Evolutionary conservation across 2,329 filamentous ascomycete species (phyloP).

Genomic region (Penicillium sp.): DNA sequence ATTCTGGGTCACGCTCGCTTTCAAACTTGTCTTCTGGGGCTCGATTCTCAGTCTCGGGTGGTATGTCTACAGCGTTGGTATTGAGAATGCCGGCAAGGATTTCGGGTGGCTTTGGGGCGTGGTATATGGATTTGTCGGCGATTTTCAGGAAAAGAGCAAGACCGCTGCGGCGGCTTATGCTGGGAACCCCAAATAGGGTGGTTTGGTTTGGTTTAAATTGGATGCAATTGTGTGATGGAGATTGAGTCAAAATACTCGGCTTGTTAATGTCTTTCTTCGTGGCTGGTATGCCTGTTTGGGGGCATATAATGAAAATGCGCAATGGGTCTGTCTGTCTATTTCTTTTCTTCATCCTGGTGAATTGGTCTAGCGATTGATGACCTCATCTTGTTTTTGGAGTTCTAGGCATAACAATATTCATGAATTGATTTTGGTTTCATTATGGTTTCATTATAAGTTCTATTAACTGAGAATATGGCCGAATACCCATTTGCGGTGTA

Average conservation of each 20-base stretch:
- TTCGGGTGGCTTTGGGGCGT: slow-evolving; percentile 60
- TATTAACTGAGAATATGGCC: not conserved
- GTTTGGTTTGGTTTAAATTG: not conserved
- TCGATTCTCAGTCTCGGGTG: slow-evolving; percentile 53
- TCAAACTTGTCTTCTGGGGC: slow-evolving; percentile 64
- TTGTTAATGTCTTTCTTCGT: slow-evolving; percentile 19
- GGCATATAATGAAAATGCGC: not conserved
- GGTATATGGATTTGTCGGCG: slow-evolving; percentile 60
- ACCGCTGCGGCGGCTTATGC: slow-evolving; percentile 44
- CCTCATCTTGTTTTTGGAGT: not conserved
- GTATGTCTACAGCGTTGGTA: slow-evolving; percentile 49
- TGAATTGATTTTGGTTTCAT: not conserved
- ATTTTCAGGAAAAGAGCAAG: slow-evolving; percentile 42
- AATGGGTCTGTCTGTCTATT: not conserved
- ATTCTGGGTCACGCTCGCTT: slow-evolving; percentile 69
- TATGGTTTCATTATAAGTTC: slow-evolving; percentile 1
- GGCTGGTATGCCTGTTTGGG: not conserved
- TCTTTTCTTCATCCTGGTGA: not conserved
- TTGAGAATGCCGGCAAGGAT: slow-evolving; percentile 32
- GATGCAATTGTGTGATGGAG: not conserved
- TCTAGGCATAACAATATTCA: not conserved
- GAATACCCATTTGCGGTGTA: not conserved
- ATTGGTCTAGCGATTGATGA: not conserved
- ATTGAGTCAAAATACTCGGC: not conserved
- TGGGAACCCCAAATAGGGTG: slow-evolving; percentile 50